Evolutionary conservation across 805 yeast species (phyloP).

Genomic region (Candida ulmi): DNA sequence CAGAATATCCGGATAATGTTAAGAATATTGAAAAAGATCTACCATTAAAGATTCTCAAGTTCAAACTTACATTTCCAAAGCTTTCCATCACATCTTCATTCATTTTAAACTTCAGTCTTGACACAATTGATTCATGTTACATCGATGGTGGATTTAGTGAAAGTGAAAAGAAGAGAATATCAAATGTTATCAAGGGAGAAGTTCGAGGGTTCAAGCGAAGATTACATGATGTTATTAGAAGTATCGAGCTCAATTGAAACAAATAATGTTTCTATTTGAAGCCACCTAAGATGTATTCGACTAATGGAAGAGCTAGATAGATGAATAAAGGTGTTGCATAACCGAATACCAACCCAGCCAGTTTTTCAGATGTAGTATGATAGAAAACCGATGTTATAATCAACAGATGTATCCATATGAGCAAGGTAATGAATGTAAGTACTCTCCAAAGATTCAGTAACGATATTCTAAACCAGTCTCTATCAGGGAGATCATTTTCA

Average conservation of each 20-base stretch:
- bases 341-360: conserved; percentile 65
- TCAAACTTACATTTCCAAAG: conserved; percentile 10
- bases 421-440: conserved; percentile 14
- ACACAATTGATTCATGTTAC: conserved; percentile 11
- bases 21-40: conserved; percentile 17
- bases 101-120: conserved; percentile 10
- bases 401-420: conserved; percentile 51
- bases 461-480: conserved; percentile 7
- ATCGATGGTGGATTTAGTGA: conserved; percentile 16
- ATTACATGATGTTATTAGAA: conserved; percentile 12
- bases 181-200: conserved; percentile 17
- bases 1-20: conserved; percentile 4
- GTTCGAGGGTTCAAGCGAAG: conserved; percentile 8
- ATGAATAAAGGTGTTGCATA: conserved; percentile 43
- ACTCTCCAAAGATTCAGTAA: conserved; percentile 9
- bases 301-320: conserved; percentile 26
- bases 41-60: conserved; percentile 12
- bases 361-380: conserved; percentile 72
- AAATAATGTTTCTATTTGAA: too few species aligned
- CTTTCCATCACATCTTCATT: conserved; percentile 4
- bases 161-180: conserved; percentile 16
- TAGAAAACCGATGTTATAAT: conserved; percentile 77
- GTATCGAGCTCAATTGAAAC: conserved; percentile 5
- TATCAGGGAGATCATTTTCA: background rate
- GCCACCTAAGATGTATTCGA: background rate